These are phyloP conservation scores for Podospora pseudoanserina DNA, from an alignment of 495 filamentous ascomycete species.

Conservation along the genomic window DNA sequence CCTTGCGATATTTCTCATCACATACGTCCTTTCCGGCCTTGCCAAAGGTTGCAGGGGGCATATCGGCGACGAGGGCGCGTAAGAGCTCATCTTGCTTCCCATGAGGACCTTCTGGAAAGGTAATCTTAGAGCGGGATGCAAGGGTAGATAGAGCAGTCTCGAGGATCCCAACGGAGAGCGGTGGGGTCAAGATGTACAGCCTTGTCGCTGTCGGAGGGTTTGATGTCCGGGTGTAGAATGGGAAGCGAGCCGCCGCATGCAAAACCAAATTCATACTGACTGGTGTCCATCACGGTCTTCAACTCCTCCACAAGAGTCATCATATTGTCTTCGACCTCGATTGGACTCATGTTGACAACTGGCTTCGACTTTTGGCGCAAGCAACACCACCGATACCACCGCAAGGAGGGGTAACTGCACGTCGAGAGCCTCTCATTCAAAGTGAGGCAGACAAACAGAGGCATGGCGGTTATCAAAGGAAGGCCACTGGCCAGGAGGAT, in stretches of 20 bases:
- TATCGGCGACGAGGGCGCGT: constrained; percentile 21
- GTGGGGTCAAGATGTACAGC: background rate
- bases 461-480: too few species aligned
- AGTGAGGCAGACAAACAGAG: too few species aligned
- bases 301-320: background rate
- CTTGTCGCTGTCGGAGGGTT: background rate
- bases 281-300: background rate
- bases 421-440: too few species aligned
- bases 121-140: constrained; percentile 8
- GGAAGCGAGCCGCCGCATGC: constrained; percentile 11
- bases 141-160: background rate
- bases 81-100: background rate
- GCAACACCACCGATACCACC: too few species aligned
- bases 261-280: constrained; percentile 7
- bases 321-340: background rate
- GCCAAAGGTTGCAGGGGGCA: constrained; percentile 49
- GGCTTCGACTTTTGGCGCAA: too few species aligned
- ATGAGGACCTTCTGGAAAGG: background rate
- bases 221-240: background rate
- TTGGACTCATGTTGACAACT: too few species aligned
- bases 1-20: constrained; percentile 51
- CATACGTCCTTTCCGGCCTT: constrained; percentile 41
- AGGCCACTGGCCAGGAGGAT: too few species aligned
- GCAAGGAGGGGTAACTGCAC: too few species aligned
- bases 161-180: constrained; percentile 9